A percentile compares a stretch with the other conserved stretches of the same genome.
These are phyloP conservation scores for Russula brevipes DNA, from an alignment of 768 basidiomycete species.

Conservation along the genomic window DNA sequence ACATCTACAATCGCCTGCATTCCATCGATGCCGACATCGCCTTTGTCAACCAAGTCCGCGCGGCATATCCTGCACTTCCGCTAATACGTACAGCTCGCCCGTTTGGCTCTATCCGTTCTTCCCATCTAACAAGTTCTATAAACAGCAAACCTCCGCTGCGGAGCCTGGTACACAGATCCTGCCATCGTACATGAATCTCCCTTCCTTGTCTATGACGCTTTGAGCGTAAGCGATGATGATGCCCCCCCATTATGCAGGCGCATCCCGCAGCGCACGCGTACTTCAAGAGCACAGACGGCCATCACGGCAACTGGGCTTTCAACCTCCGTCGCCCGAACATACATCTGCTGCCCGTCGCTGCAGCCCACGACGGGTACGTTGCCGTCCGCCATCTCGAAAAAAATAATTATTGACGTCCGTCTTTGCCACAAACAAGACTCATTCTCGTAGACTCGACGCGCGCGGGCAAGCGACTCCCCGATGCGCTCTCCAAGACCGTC, in stretches of 20 bases:
- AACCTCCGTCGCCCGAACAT: constrained; percentile 81
- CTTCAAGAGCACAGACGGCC: constrained; percentile 92
- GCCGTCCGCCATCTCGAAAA: not conserved
- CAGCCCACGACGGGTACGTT: constrained; percentile 54
- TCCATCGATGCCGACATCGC: constrained; percentile 73
- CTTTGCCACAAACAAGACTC: constrained; percentile 41
- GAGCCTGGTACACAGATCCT: constrained; percentile 89
- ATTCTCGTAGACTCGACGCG: constrained; percentile 91
- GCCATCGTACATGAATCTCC: constrained; percentile 39
- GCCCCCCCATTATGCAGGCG: constrained; percentile 23
- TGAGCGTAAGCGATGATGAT: constrained; percentile 24
- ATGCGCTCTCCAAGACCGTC: constrained; percentile 83
- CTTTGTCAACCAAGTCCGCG: constrained; percentile 58
- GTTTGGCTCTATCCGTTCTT: not conserved
- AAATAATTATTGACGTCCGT: not conserved
- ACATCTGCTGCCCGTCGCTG: constrained; percentile 59
- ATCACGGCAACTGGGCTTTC: constrained; percentile 80
- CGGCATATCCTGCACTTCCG: constrained; percentile 46
- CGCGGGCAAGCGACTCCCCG: constrained; percentile 89
- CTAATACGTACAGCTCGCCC: constrained; percentile 44
- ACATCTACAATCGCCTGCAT: constrained; percentile 82
- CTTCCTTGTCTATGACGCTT: not conserved
- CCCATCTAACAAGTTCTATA: not conserved
- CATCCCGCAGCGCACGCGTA: constrained; percentile 49
- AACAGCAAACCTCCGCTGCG: constrained; percentile 87